These are phyloP conservation scores for Globisporangium splendens DNA, from an alignment of 352 stramenopile genomes.

Conservation along the genomic window DNA sequence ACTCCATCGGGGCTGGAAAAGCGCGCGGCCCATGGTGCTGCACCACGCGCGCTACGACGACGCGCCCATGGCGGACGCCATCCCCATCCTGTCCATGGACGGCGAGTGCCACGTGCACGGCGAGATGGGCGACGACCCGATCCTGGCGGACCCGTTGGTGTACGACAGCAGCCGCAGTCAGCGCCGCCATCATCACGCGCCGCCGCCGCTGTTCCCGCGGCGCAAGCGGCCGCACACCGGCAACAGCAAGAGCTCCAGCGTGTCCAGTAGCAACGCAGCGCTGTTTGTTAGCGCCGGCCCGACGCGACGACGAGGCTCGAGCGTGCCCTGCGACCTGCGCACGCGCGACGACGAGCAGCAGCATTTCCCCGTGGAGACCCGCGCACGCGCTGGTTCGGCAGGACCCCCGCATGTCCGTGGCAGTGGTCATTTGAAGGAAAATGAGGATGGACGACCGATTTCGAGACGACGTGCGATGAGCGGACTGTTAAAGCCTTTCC, in stretches of 20 bases:
- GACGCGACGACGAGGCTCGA: constrained; percentile 12
- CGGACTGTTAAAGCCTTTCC: constrained; percentile 11
- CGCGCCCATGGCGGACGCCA: constrained; percentile 7
- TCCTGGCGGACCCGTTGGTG: neutral
- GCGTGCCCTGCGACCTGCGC: constrained; percentile 10
- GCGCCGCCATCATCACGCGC: neutral
- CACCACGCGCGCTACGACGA: neutral
- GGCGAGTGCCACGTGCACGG: constrained; percentile 19
- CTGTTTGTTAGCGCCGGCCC: neutral
- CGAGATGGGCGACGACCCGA: neutral
- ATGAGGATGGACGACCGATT: too few species aligned
- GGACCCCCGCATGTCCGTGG: neutral
- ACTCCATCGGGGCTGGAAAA: too few species aligned
- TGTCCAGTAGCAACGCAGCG: neutral
- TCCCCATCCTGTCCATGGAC: constrained; percentile 22
- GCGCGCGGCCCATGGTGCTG: constrained; percentile 7
- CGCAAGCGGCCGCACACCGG: constrained; percentile 11
- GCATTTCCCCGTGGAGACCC: neutral
- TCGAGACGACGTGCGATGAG: constrained; percentile 2
- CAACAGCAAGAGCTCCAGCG: constrained; percentile 3
- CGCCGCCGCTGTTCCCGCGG: neutral
- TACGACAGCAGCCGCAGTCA: neutral
- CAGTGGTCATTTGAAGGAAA: too few species aligned
- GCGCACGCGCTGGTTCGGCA: constrained; percentile 3
- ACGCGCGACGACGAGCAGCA: neutral